A percentile compares a stretch with the other conserved stretches of the same genome.
Evolutionary conservation across 2,329 filamentous ascomycete genomes (phyloP).

Genomic region (Fusarium oxysporum): DNA sequence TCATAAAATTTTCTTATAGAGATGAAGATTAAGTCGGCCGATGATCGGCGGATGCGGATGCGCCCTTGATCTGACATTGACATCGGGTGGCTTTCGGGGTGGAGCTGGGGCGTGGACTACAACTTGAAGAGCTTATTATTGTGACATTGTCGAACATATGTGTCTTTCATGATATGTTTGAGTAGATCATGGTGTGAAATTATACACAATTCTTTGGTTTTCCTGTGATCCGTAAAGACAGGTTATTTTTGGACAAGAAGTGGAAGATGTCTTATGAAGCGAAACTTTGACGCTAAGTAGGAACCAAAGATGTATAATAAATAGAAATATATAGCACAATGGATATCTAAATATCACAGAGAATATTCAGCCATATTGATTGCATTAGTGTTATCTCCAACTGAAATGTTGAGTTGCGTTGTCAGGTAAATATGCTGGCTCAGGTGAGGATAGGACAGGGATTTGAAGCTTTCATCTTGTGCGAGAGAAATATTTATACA

Average conservation of each 20-base stretch:
- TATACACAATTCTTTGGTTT: no score
- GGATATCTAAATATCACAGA: fast-evolving
- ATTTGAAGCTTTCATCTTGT: no score
- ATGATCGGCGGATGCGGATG: neutral
- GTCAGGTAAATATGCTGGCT: neutral
- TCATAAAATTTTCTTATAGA: neutral
- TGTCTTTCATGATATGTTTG: no score
- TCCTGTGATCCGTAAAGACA: no score
- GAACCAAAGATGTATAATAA: no score
- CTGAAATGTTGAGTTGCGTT: fast-evolving
- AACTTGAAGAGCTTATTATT: neutral
- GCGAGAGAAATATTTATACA: no score
- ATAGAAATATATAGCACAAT: fast-evolving
- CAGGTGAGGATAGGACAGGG: neutral
- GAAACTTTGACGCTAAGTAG: no score
- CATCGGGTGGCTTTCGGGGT: neutral
- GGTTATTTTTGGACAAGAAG: neutral
- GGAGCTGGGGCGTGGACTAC: neutral
- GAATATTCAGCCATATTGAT: fast-evolving
- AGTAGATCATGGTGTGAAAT: no score
- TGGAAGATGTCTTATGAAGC: neutral
- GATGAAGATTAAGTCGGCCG: neutral
- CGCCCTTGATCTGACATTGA: conserved; percentile 18
- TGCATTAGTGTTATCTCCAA: fast-evolving
- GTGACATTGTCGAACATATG: no score